Evolutionary conservation across 2,329 filamentous ascomycete genomes (phyloP), one percentile per base, ranked within the genome.

Genomic region (Hymenoscyphus occultus): DNA sequence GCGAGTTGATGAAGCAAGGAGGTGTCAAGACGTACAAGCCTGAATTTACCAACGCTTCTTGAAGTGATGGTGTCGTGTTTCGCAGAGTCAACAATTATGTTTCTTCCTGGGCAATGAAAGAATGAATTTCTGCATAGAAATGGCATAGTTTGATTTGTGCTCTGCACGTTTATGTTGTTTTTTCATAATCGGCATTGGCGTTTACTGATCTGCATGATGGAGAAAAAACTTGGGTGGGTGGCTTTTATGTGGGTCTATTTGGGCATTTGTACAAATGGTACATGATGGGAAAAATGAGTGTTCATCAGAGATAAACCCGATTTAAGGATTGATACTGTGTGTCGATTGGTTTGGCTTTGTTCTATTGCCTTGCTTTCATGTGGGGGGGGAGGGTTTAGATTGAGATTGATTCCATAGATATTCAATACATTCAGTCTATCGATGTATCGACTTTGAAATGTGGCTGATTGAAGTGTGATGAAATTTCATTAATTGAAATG

Each of bases 1-100:
- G 92, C 62, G 92, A 96, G 78, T 77, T 96, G 67, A 93, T 92
- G 82, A 90, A 87, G 73, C 87, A 86, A 69, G 74, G 87, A 1
- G 88, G 86, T 13, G 80, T 87, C 5, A 80, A 81, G 72, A 81
- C 82, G 7, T 90, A 83, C 71, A 86, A 86, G 76, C 84, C 88
- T 5, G 87, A 89, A 60, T 90, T 84, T 73, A 80, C 81, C 67
- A 65, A 67, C 42, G 39, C 54, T 39, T 57, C 45, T 51, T 51
- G n/a, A 51, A 35, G 35, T 35, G 45, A 22, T 51, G 14, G n/a
- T 51, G 10, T 22, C n/a, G 16, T 51, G 45, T 35, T 6, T 35
- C 9, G 6, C 35, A 35, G 6, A 35, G 5, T 35, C 35, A 35
- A 35, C 35, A 10, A 35, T 35, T 35, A 35, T 35, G 35, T 35